phyloP scores from a whole-genome alignment of 2,329 filamentous ascomycete species.

The Stromatinia cepivora region DNA sequence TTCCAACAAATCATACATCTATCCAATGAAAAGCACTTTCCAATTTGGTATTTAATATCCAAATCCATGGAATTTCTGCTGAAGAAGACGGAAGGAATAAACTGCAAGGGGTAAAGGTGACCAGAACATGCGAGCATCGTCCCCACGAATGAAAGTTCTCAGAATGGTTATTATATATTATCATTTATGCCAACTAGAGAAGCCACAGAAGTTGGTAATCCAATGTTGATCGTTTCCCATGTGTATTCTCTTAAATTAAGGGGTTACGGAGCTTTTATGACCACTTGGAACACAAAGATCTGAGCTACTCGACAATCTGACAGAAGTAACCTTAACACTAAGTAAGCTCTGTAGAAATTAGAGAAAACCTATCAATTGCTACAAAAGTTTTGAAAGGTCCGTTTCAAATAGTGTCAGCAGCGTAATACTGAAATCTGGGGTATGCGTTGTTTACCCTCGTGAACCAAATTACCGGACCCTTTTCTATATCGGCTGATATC shows the following conservation, averaged over 20 bases:
- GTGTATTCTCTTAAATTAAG: constrained; percentile 11
- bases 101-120: background rate
- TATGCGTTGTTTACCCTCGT: constrained; percentile 21
- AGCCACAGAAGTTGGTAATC: background rate
- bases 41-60: background rate
- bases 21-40: background rate
- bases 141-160: constrained; percentile 2
- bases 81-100: background rate
- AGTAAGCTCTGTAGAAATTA: constrained; percentile 3
- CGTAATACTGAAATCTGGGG: background rate
- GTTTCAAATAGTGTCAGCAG: constrained; percentile 17
- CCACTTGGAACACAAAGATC: constrained; percentile 16
- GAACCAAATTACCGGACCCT: constrained; percentile 19
- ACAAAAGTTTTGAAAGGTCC: background rate
- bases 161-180: background rate
- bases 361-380: background rate
- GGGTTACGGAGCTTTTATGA: constrained; percentile 17
- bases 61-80: background rate
- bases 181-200: background rate
- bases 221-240: background rate
- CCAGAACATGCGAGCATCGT: constrained; percentile 5
- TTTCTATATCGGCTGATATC: constrained; percentile 19
- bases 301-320: constrained; percentile 23
- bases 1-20: background rate
- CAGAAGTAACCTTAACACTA: constrained; percentile 15